These are phyloP conservation scores for Blastocystis sp. DNA, from an alignment of 352 stramenopile genomes.

Conservation along the genomic window DNA sequence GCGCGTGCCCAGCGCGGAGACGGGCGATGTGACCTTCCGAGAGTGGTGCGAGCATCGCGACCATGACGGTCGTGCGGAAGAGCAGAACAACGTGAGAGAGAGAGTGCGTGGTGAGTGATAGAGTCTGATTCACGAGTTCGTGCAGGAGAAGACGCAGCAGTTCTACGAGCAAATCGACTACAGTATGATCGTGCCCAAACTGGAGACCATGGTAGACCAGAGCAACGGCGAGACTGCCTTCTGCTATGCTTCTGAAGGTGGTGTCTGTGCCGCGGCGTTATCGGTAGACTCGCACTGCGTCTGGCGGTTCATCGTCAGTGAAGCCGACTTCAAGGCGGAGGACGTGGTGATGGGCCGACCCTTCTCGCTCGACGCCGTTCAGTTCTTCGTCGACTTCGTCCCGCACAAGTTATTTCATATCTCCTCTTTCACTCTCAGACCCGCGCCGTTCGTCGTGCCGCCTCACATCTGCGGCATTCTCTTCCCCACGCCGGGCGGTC, in stretches of 20 bases:
- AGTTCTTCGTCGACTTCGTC: constrained; percentile 48
- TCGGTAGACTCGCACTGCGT: constrained; percentile 13
- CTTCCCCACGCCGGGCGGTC: constrained; percentile 28
- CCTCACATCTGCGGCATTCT: constrained; percentile 33
- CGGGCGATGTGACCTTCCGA: not conserved
- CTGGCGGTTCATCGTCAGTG: constrained; percentile 30
- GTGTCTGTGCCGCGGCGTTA: not conserved
- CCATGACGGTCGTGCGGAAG: not conserved
- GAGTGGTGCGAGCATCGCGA: not conserved
- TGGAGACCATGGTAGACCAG: constrained; percentile 13
- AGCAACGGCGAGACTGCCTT: not conserved
- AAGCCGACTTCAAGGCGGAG: constrained; percentile 47
- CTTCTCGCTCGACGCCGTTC: constrained; percentile 32
- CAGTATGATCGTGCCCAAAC: not conserved
- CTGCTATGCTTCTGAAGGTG: constrained; percentile 25
- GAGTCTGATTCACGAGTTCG: constrained; percentile 14
- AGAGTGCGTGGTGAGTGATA: not conserved
- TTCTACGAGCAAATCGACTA: not conserved
- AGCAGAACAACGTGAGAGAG: not conserved
- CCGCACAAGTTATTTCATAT: constrained; percentile 25
- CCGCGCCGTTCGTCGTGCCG: constrained; percentile 3
- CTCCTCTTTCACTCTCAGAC: not conserved
- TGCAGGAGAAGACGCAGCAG: not conserved
- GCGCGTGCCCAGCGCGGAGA: not conserved
- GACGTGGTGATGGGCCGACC: constrained; percentile 27